Conservation (phyloP, 345 rosid species). For the Eutrema japonicum region DNA sequence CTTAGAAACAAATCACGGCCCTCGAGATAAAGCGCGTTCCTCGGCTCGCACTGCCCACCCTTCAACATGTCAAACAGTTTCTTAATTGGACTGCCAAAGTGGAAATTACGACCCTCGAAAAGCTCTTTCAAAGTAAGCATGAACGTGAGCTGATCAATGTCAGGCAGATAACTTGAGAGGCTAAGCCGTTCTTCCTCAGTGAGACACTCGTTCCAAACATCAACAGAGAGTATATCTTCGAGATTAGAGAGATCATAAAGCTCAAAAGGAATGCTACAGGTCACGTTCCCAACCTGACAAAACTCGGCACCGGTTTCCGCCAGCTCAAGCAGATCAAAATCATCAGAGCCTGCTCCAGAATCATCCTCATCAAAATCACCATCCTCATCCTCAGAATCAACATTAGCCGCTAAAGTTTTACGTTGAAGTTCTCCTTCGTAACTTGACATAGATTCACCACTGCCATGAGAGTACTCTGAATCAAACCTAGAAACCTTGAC, state of each 20-base stretch:
- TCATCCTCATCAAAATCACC: slow-evolving; percentile 88
- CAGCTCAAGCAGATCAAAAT: slow-evolving; percentile 89
- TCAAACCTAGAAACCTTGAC: slow-evolving; percentile 79
- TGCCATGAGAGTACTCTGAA: slow-evolving; percentile 78
- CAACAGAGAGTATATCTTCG: slow-evolving; percentile 79
- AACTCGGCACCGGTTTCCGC: slow-evolving; percentile 92
- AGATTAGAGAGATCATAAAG: slow-evolving; percentile 79
- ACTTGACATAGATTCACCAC: slow-evolving; percentile 73
- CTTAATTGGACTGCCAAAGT: slow-evolving; percentile 85
- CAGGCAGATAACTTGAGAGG: slow-evolving; percentile 77
- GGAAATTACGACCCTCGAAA: slow-evolving; percentile 73
- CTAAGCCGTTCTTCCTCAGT: slow-evolving; percentile 81
- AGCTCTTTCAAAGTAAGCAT: slow-evolving; percentile 75
- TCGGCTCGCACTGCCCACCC: slow-evolving; percentile 94
- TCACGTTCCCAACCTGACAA: slow-evolving; percentile 76
- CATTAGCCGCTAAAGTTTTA: slow-evolving; percentile 57
- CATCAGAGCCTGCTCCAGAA: slow-evolving; percentile 98
- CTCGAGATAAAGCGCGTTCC: slow-evolving; percentile 87
- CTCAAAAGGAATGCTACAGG: slow-evolving; percentile 89
- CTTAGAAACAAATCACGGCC: slow-evolving; percentile 70
- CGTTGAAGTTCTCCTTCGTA: slow-evolving; percentile 67
- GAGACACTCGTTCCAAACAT: slow-evolving; percentile 91
- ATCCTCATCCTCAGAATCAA: slow-evolving; percentile 61
- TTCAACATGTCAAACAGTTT: slow-evolving; percentile 86
- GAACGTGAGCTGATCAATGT: slow-evolving; percentile 76